phyloP scores from a whole-genome alignment of 2,329 filamentous ascomycete species.

The Alternaria incomplexa region DNA sequence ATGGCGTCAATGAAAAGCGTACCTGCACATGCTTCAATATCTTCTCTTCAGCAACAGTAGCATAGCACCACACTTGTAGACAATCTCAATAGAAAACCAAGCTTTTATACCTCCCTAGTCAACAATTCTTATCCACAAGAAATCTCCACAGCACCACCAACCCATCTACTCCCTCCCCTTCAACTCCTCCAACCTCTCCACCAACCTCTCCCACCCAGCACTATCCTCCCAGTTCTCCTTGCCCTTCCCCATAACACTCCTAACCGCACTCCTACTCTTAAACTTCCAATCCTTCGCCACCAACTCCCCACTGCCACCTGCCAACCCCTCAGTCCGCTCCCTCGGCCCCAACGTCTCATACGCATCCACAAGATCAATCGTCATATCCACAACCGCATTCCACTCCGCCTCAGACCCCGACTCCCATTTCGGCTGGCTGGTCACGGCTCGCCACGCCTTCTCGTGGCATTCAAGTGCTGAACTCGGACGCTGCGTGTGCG shows the following conservation, averaged over 20 bases:
- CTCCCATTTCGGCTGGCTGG: constrained; percentile 61
- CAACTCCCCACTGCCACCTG: constrained; percentile 58
- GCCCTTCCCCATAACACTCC: constrained; percentile 81
- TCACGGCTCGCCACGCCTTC: constrained; percentile 82
- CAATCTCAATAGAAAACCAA: background rate
- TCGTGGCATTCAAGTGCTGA: constrained; percentile 84
- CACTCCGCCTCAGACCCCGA: constrained; percentile 69
- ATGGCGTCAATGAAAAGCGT: background rate
- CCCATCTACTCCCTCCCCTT: constrained; percentile 37
- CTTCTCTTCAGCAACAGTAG: background rate
- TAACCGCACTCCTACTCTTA: constrained; percentile 83
- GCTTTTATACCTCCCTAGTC: background rate
- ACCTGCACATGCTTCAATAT: background rate
- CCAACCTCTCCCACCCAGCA: constrained; percentile 68
- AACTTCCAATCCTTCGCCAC: constrained; percentile 85
- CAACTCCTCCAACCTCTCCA: constrained; percentile 54
- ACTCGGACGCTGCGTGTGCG: constrained; percentile 73
- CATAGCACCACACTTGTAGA: background rate
- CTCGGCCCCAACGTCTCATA: constrained; percentile 73
- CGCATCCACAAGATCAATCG: constrained; percentile 79
- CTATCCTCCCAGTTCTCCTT: constrained; percentile 84
- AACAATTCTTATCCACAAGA: accelerated
- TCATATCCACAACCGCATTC: constrained; percentile 76
- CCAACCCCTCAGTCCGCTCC: constrained; percentile 60
- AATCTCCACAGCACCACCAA: background rate